Evolutionary conservation across 1,284 basidiomycete species (phyloP), one percentile per base, ranked within the genome.

Genomic region (Cutaneotrichosporon mucoides): DNA sequence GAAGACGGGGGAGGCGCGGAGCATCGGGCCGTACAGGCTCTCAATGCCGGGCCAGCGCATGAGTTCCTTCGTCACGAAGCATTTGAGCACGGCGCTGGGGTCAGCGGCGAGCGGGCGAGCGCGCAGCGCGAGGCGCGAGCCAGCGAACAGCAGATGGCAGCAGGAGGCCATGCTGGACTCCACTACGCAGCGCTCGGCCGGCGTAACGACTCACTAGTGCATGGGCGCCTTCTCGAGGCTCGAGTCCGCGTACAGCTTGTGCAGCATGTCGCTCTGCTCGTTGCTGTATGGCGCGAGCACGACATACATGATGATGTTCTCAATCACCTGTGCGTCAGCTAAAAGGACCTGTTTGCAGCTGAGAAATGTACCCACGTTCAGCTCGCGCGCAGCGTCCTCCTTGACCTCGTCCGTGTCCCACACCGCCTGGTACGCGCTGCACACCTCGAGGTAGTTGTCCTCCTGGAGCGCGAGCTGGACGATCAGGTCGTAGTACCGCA

Each of bases 11-110:
- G 91, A 92, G 69, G 84, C 83, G 53, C 86, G 85, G 53, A 99
- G 79, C 67, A 88, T 88, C 6, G 87, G 84, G 35, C 92, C 94
- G 74, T 98, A 99, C 13, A 98, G 82, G 6, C 82, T 80, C 73
- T 93, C 88, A 55, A 99, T 94, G n/a, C 92, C 92, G 0, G 95
- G 92, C 96, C 96, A 99, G 63, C 95, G 83, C 91, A 98, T 97
- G 47, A 99, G 82, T 73, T 99, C 96, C 45, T 87, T 87, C 2
- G 93, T 98, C 11, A 89, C 89, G 76, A 99, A 99, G 71, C 91
- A 95, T 81, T 99, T 99, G 60, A 96, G 84, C 45, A 99, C 84
- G 67, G 96, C 93, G 74, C 92, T 96, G 63, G 15, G 36, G n/a
- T 54, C 46, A 15, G 40, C 33, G 41, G 15, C 16, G 6, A 46